A percentile compares a stretch with the other conserved stretches of the same genome.
Conservation (phyloP, 371 early-diverging fungal species). For the Syncephalastrum monosporum region DNA sequence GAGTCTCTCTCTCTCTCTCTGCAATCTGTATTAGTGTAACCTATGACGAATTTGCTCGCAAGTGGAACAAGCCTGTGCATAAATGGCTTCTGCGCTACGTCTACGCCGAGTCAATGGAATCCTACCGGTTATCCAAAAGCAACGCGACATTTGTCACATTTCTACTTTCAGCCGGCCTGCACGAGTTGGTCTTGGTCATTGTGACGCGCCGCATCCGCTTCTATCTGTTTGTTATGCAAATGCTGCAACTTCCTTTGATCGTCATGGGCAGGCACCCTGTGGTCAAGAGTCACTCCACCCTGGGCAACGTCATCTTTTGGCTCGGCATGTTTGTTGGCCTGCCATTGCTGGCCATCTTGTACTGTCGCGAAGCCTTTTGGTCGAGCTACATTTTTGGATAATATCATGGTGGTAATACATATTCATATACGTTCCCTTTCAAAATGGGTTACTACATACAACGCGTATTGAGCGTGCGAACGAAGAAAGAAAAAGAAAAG, state of each 20-base stretch:
- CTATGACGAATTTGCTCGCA: conserved; percentile 94
- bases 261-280: conserved; percentile 59
- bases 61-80: conserved; percentile 99
- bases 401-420: too few relatives aligned
- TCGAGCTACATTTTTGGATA: conserved; percentile 12
- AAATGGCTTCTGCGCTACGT: conserved; percentile 93
- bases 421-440: too few relatives aligned
- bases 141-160: conserved; percentile 84
- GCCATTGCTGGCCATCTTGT: conserved; percentile 76
- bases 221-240: conserved; percentile 86
- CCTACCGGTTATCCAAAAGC: conserved; percentile 71
- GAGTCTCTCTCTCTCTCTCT: too few relatives aligned
- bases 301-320: conserved; percentile 90
- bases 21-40: conserved; percentile 46
- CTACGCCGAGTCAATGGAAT: conserved; percentile 79
- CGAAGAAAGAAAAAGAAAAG: too few relatives aligned
- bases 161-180: conserved; percentile 82
- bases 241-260: conserved; percentile 93
- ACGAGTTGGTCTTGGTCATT: conserved; percentile 88
- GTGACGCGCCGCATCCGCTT: conserved; percentile 71
- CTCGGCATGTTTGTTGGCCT: conserved; percentile 79
- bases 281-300: conserved; percentile 59
- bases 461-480: too few relatives aligned
- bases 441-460: too few relatives aligned
- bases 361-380: conserved; percentile 62